phyloP scores from a whole-genome alignment of 2,329 filamentous ascomycete species.

The Talaromyces atroroseus region DNA sequence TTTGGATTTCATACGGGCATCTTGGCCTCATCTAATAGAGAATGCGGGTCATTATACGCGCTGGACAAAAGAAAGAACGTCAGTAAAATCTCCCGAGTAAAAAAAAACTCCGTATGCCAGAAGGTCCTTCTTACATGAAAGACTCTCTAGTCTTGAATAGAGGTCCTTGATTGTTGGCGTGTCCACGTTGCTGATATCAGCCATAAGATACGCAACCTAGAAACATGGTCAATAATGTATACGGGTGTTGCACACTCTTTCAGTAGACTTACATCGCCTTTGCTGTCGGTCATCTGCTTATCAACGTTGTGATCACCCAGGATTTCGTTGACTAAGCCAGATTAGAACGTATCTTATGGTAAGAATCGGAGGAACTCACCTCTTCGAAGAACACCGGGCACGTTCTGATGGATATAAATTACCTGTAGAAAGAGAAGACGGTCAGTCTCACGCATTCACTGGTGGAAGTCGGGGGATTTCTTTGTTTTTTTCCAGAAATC shows the following conservation, averaged over 20 bases:
- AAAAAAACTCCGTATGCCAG: slow-evolving; percentile 32
- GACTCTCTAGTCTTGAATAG: slow-evolving; percentile 71
- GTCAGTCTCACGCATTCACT: slow-evolving; percentile 14
- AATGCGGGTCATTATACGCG: slow-evolving; percentile 43
- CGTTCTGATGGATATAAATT: slow-evolving; percentile 94
- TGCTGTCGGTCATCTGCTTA: slow-evolving; percentile 96
- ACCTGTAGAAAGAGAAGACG: slow-evolving; percentile 44
- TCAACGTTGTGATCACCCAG: slow-evolving; percentile 94
- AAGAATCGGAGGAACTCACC: slow-evolving; percentile 42
- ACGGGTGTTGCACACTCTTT: not conserved
- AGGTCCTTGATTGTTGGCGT: slow-evolving; percentile 77
- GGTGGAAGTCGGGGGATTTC: not conserved
- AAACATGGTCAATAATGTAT: slow-evolving; percentile 15
- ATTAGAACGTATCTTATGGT: slow-evolving; percentile 16
- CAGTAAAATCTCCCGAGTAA: not conserved
- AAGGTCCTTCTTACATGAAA: slow-evolving; percentile 54
- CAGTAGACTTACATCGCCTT: slow-evolving; percentile 66
- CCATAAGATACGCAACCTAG: slow-evolving; percentile 89
- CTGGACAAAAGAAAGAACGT: slow-evolving; percentile 18
- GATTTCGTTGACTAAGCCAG: slow-evolving; percentile 74
- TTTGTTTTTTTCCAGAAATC: not conserved
- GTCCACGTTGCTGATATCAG: slow-evolving; percentile 85
- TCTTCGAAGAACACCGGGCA: slow-evolving; percentile 87
- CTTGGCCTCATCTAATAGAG: slow-evolving; percentile 30
- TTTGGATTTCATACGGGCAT: not conserved